phyloP scores from a whole-genome alignment of 2,329 filamentous ascomycete species.

The Colletotrichum horii region DNA sequence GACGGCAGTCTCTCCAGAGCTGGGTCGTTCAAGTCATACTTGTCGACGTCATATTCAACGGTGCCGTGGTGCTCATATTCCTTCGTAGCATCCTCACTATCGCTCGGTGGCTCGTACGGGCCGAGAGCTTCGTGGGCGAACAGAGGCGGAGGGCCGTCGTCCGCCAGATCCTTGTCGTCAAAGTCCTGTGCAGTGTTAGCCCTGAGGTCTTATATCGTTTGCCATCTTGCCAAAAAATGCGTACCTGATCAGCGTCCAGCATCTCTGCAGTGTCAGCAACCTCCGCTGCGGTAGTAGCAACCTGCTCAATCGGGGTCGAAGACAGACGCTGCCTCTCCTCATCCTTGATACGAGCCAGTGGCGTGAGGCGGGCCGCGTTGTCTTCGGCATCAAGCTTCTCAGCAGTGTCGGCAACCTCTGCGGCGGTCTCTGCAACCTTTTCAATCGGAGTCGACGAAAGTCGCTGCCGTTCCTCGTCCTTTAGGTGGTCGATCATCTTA shows the following conservation, averaged over 20 bases:
- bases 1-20: constrained; percentile 55
- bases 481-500: neutral
- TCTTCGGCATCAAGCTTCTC: constrained; percentile 36
- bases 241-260: constrained; percentile 33
- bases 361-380: neutral
- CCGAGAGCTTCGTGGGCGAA: constrained; percentile 54
- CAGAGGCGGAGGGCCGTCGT: constrained; percentile 39
- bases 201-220: too few relatives aligned
- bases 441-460: constrained; percentile 42
- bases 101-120: constrained; percentile 40
- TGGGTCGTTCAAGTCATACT: constrained; percentile 50
- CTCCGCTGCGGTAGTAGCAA: constrained; percentile 48
- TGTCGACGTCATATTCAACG: constrained; percentile 26
- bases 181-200: neutral
- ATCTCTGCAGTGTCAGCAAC: constrained; percentile 47
- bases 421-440: constrained; percentile 45
- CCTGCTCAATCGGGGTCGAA: constrained; percentile 43
- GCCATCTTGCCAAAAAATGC: neutral
- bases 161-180: constrained; percentile 16
- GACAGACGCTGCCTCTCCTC: constrained; percentile 38
- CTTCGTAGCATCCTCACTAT: constrained; percentile 28
- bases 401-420: constrained; percentile 49
- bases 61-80: constrained; percentile 9
- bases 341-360: constrained; percentile 12
- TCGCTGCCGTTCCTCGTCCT: constrained; percentile 33